Percentiles rank a stretch among this genome's conserved stretches.
Evolutionary conservation across 148 eudicot species (phyloP).

Genomic region (Silene latifolia): DNA sequence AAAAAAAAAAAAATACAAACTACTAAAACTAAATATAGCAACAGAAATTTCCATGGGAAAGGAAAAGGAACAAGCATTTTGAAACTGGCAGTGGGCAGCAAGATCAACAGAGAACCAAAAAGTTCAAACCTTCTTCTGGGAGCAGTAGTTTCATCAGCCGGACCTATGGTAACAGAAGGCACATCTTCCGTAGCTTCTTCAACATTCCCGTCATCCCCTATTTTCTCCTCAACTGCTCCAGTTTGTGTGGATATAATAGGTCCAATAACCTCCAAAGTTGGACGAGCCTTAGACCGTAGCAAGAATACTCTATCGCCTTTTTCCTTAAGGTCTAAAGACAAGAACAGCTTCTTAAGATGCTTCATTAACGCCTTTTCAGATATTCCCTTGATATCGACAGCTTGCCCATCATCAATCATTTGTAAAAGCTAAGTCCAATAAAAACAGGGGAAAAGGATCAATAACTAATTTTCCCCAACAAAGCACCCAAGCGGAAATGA

Average conservation of each 20-base stretch:
- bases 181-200: constrained; percentile 28
- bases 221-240: constrained; percentile 32
- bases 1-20: too few species aligned
- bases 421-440: constrained; percentile 56
- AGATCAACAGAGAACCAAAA: not conserved
- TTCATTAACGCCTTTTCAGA: constrained; percentile 75
- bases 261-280: constrained; percentile 70
- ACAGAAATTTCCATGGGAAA: too few species aligned
- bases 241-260: constrained; percentile 42
- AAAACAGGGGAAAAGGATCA: constrained; percentile 10
- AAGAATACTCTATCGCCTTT: constrained; percentile 66
- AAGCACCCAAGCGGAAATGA: not conserved
- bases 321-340: constrained; percentile 72
- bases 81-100: not conserved
- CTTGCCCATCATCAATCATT: constrained; percentile 95
- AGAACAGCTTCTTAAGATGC: constrained; percentile 70
- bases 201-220: constrained; percentile 29
- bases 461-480: not conserved
- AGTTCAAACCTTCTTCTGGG: constrained; percentile 58
- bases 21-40: too few species aligned
- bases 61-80: not conserved
- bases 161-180: constrained; percentile 23
- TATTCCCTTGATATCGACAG: constrained; percentile 86
- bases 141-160: constrained; percentile 40
- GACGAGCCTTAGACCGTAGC: constrained; percentile 57